A percentile compares a stretch with the other conserved stretches of the same genome.
Conservation (phyloP, 192 early-diverging fungal genomes). For the Irineochytrium annulatum region DNA sequence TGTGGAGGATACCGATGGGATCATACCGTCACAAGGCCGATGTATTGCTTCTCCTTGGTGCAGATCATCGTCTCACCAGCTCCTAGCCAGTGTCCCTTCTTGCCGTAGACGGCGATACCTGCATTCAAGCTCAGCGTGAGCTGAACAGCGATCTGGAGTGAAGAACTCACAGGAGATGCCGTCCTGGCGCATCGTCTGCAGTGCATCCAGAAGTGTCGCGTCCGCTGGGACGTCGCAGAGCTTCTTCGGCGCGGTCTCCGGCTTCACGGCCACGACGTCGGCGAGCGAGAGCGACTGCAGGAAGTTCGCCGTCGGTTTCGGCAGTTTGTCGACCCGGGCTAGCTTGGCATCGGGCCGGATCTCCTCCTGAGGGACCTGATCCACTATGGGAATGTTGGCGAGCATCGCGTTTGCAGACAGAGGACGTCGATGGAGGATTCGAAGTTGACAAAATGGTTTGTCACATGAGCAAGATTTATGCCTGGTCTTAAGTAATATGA, state of each 20-base stretch:
- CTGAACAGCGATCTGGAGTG: no score
- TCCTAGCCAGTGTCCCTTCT: slow-evolving; percentile 32
- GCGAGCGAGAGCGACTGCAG: background rate
- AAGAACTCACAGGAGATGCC: no score
- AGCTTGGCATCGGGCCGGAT: no score
- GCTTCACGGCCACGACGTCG: background rate
- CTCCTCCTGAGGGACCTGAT: no score
- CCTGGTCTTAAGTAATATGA: no score
- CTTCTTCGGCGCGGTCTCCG: background rate
- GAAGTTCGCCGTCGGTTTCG: background rate
- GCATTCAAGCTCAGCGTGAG: no score
- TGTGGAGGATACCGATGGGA: background rate
- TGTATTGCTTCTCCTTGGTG: slow-evolving; percentile 15
- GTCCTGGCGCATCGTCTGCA: background rate
- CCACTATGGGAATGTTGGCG: no score
- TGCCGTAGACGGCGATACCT: slow-evolving; percentile 21
- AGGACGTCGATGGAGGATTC: no score
- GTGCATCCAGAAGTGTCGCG: background rate
- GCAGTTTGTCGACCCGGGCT: no score
- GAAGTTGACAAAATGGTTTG: no score
- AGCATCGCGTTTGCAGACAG: no score
- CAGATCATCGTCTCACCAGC: slow-evolving; percentile 13
- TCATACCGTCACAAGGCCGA: slow-evolving; percentile 22
- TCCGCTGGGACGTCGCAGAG: background rate
- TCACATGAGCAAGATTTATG: no score